Evolutionary conservation across 23 red algal species (phyloP), one percentile per base, ranked within the genome.

Genomic region (Porphyridium purpureum): DNA sequence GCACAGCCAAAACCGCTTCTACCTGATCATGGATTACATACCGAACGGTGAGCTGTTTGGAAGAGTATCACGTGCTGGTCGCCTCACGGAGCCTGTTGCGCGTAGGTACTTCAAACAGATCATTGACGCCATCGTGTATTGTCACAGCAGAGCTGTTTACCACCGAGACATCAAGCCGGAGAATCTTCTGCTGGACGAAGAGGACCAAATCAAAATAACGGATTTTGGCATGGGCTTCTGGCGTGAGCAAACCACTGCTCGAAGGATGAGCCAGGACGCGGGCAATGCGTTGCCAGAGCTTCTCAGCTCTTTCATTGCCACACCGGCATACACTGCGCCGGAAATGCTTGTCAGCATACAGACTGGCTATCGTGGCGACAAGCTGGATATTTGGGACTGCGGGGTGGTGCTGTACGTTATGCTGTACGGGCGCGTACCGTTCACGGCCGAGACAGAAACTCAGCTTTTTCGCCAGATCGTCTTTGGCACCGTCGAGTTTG

Each of bases 401-500:
- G 84, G 84, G 11, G 54, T 93, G 17, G 84, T 93, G 24, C 51
- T 93, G 30, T 93, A 82, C 48, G 70, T 74, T 0, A 76, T 82
- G 56, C 67, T 93, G 24, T 66, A 70, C 11, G 66, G 77, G 29
- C 51, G 74, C 27, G 66, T 69, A 32, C 84, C 84, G 35, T 93
- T 75, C 46, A 67, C 57, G 4, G 73, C 54, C 11, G 48, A 48
- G 42, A 66, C 58, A 22, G 58, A 79, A 47, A 57, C 46, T 15
- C 60, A 79, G 40, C 60, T 64, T 20, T 47, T 79, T 29, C 35
- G 49, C 27, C 62, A 54, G n/a, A 69, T 82, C 30, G 33, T 69
- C 4, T 55, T 41, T 20, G 62, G 64, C 31, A 49, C 57, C 31
- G 33, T 82, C 3, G 36, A 56, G 28, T 69, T 82, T 64, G 64